A percentile compares a stretch with the other conserved stretches of the same genome.
Conservation (phyloP, 2,329 filamentous ascomycete genomes). For the Fusarium haematococcum region DNA sequence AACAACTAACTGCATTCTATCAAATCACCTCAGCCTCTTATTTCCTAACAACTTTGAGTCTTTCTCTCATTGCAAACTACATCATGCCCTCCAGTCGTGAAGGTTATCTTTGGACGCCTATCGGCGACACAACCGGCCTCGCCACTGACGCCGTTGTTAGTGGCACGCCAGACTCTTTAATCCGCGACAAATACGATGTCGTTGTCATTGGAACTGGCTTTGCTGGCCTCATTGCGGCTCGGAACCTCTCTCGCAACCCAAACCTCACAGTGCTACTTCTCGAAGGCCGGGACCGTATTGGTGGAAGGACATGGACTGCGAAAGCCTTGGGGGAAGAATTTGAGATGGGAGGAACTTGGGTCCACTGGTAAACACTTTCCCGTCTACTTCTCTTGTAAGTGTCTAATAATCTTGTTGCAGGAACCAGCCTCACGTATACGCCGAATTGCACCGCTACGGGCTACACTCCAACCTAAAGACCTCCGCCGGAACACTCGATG, state of each 20-base stretch:
- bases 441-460: slow-evolving; percentile 29
- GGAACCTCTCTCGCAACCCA: background rate
- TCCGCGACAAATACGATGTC: slow-evolving; percentile 21
- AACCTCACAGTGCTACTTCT: slow-evolving; percentile 45
- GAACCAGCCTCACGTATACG: slow-evolving; percentile 35
- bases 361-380: slow-evolving; percentile 39
- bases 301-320: slow-evolving; percentile 55
- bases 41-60: background rate
- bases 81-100: slow-evolving; percentile 25
- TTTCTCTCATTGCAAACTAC: background rate
- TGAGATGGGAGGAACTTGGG: slow-evolving; percentile 58
- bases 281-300: slow-evolving; percentile 56
- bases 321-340: slow-evolving; percentile 48
- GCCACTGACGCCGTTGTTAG: slow-evolving; percentile 22
- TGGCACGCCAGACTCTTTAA: background rate
- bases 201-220: slow-evolving; percentile 28
- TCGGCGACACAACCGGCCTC: slow-evolving; percentile 6
- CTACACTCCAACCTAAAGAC: slow-evolving; percentile 33
- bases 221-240: slow-evolving; percentile 20
- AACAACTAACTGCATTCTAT: background rate
- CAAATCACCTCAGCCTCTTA: background rate
- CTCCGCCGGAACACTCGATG: slow-evolving; percentile 14
- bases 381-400: background rate
- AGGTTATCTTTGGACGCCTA: slow-evolving; percentile 27
- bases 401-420: background rate